Evolutionary conservation across 805 yeast genomes (phyloP).

Genomic region (Ogataea ramenticola): DNA sequence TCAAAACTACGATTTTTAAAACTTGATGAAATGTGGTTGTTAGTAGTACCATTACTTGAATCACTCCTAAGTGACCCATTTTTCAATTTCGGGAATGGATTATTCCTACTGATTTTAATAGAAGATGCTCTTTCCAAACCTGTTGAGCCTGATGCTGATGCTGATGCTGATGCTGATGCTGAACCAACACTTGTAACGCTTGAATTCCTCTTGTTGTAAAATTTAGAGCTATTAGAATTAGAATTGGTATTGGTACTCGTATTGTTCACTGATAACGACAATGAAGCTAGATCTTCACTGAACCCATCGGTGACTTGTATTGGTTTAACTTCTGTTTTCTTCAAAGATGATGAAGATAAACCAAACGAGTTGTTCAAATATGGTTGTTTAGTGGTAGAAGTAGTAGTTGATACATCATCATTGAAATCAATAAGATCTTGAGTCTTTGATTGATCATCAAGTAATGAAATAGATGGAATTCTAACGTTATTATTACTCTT

Average conservation of each 20-base stretch:
- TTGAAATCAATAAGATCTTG: not conserved
- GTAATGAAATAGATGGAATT: too few relatives aligned
- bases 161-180: too few relatives aligned
- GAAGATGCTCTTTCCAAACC: not conserved
- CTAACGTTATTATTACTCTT: too few relatives aligned
- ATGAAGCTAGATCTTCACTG: too few relatives aligned
- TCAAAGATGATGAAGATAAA: too few relatives aligned
- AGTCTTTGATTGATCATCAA: not conserved
- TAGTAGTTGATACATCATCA: not conserved
- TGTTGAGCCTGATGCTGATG: too few relatives aligned
- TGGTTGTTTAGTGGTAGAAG: not conserved
- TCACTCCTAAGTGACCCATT: not conserved
- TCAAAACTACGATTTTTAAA: not conserved
- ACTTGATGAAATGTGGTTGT: not conserved
- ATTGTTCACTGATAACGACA: too few relatives aligned
- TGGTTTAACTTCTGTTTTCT: too few relatives aligned
- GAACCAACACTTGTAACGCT: not conserved
- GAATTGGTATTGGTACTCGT: too few relatives aligned
- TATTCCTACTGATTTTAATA: constrained; percentile 6
- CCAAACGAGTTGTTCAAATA: not conserved
- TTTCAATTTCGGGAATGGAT: constrained; percentile 13
- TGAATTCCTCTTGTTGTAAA: not conserved
- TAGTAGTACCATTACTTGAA: not conserved
- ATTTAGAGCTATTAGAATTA: not conserved
- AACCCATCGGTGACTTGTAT: too few relatives aligned